These are phyloP conservation scores for Globisporangium camurandrum DNA, from an alignment of 352 stramenopile genomes.

Conservation along the genomic window DNA sequence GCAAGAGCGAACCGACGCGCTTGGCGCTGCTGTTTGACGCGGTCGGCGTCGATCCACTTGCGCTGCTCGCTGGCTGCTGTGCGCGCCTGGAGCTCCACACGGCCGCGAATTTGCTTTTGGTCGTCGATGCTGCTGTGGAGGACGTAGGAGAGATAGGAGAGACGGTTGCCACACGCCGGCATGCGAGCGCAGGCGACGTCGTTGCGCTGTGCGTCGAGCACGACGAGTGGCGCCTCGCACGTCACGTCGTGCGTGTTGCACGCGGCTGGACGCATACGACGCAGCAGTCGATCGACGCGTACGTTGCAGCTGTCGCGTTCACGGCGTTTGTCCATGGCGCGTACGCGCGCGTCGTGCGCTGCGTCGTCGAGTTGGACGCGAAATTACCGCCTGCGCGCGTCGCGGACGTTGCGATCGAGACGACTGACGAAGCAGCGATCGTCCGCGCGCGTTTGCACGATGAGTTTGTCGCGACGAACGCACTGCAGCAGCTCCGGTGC, in stretches of 20 bases:
- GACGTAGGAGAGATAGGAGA: too few species aligned
- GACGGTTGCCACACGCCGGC: too few species aligned
- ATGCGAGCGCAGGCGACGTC: constrained; percentile 51
- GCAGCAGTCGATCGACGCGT: constrained; percentile 41
- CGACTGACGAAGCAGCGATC: constrained; percentile 16
- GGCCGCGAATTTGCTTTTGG: constrained; percentile 77
- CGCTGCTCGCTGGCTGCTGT: constrained; percentile 53
- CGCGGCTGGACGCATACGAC: constrained; percentile 61
- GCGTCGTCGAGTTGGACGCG: constrained; percentile 53
- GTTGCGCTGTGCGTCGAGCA: constrained; percentile 68
- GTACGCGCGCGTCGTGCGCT: constrained; percentile 60
- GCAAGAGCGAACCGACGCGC: constrained; percentile 77
- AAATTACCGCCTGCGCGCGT: constrained; percentile 31
- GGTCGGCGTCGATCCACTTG: constrained; percentile 57
- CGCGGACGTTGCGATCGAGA: constrained; percentile 15
- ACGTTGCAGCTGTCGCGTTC: constrained; percentile 41
- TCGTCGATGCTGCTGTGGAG: constrained; percentile 68
- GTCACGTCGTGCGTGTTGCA: constrained; percentile 74
- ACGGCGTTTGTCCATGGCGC: constrained; percentile 49
- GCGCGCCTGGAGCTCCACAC: constrained; percentile 66
- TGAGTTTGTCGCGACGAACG: constrained; percentile 36
- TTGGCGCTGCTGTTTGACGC: constrained; percentile 59
- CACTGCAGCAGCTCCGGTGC: constrained; percentile 34
- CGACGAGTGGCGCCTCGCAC: constrained; percentile 61
- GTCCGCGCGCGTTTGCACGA: constrained; percentile 26